Conservation (phyloP, 2,329 filamentous ascomycete species). For the Paecilomyces fulvus region DNA sequence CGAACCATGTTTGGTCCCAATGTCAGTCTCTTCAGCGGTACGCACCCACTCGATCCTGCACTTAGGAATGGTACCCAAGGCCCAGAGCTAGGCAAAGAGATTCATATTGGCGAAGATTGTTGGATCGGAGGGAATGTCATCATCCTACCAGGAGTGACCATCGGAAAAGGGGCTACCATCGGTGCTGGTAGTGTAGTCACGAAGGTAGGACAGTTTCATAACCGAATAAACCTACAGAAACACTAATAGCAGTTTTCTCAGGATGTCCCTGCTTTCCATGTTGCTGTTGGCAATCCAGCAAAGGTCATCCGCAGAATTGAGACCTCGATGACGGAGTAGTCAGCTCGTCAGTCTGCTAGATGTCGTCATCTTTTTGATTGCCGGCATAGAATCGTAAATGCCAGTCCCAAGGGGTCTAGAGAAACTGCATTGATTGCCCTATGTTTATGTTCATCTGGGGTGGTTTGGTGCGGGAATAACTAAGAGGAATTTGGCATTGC, state of each 20-base stretch:
- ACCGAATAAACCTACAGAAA: background rate
- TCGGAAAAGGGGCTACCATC: slow-evolving; percentile 64
- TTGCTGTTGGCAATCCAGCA: slow-evolving; percentile 35
- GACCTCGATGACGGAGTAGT: slow-evolving; percentile 21
- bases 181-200: slow-evolving; percentile 80
- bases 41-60: slow-evolving; percentile 67
- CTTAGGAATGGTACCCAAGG: slow-evolving; percentile 66
- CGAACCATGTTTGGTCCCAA: slow-evolving; percentile 73
- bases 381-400: too few relatives aligned
- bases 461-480: background rate
- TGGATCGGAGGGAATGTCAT: slow-evolving; percentile 67
- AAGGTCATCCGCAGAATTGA: slow-evolving; percentile 32
- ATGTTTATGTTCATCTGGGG: background rate
- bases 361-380: background rate
- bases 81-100: slow-evolving; percentile 65
- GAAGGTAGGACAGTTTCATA: slow-evolving; percentile 39
- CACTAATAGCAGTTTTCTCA: slow-evolving; percentile 7
- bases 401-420: too few relatives aligned
- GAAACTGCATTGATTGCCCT: too few relatives aligned
- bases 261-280: slow-evolving; percentile 36
- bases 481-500: background rate
- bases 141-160: slow-evolving; percentile 67
- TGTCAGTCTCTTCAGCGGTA: slow-evolving; percentile 65
- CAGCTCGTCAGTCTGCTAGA: background rate
- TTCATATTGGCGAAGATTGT: slow-evolving; percentile 71